Evolutionary conservation across 2,329 filamentous ascomycete genomes (phyloP), one percentile per base, ranked within the genome.

Genomic region (Colletotrichum horii): DNA sequence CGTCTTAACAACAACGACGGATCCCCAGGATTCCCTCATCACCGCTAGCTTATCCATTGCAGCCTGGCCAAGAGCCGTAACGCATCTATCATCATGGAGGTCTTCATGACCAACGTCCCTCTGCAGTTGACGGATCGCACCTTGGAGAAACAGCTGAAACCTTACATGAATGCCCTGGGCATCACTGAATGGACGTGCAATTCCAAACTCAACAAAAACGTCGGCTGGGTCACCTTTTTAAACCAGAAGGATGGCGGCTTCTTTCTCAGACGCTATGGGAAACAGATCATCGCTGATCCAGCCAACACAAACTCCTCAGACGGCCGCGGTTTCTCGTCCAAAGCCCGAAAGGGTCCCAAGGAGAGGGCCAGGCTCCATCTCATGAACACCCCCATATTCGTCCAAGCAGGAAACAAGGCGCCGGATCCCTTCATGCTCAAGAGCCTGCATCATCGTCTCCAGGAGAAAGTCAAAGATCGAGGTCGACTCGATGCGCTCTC

Each of bases 221-320:
- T 81, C 22, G 89, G 83, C 4, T 84, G 82, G 67, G 76, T 91
- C 61, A 85, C 83, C 1, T 91, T 91, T 67, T 82, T 88, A 3
- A 32, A 83, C 2, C 60, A 62, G 1, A 19, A 69, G 0, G 85
- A 91, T 6, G 89, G 85, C 11, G 52, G 79, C 0, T 80, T 61
- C 0, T 91, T 91, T 66, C 80, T 91, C 2, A 22, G 74, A 0
- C 78, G 70, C 0, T 83, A 88, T 43, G 82, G 79, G 34, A 85
- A 85, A 36, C 55, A 74, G 61, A 52, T 66, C 7, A 55, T 78
- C 24, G 52, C 79, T 11, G 77, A 76, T 24, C 28, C 62, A 2
- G 34, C 62, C 30, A 14, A 5, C 8, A 26, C 61, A 6, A n/a
- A 14, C 8, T 30, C 61, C 6, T 3, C 30, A 26, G 34, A 30